Evolutionary conservation across 768 basidiomycete genomes (phyloP).

Genomic region (Phylloporus sp.): DNA sequence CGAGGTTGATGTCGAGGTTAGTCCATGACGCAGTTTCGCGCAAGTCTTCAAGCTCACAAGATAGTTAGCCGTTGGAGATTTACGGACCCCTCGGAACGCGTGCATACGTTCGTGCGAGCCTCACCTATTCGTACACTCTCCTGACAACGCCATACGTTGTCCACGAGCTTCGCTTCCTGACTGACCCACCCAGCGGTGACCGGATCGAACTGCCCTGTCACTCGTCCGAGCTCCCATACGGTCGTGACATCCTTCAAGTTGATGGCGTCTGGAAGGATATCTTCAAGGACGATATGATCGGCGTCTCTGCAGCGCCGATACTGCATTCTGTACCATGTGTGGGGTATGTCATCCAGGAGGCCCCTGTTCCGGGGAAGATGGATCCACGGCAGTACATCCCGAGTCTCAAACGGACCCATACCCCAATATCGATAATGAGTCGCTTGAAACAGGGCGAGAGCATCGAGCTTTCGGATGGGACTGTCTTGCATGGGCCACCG

Average conservation of each 20-base stretch:
- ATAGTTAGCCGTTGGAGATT: constrained; percentile 64
- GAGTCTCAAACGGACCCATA: constrained; percentile 64
- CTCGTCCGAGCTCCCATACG: constrained; percentile 51
- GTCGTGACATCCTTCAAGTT: constrained; percentile 58
- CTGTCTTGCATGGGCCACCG: constrained; percentile 61
- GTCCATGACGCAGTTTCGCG: constrained; percentile 2
- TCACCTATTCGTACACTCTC: constrained; percentile 65
- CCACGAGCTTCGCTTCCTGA: constrained; percentile 71
- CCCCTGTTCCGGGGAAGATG: constrained; percentile 73
- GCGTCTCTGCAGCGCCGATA: constrained; percentile 76
- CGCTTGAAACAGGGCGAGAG: constrained; percentile 62
- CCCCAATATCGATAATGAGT: constrained; percentile 64
- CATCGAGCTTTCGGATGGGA: constrained; percentile 67
- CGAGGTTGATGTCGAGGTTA: constrained; percentile 12
- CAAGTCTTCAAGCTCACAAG: constrained; percentile 10
- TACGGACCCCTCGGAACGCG: constrained; percentile 85
- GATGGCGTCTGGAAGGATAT: constrained; percentile 67
- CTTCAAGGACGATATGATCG: constrained; percentile 50
- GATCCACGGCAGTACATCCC: constrained; percentile 64
- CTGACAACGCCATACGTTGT: constrained; percentile 70
- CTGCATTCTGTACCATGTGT: constrained; percentile 77
- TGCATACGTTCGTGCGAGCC: constrained; percentile 67
- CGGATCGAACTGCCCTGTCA: constrained; percentile 44
- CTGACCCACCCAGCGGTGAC: constrained; percentile 55
- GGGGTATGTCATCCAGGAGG: constrained; percentile 72